Evolutionary conservation across 2,329 filamentous ascomycete genomes (phyloP), one percentile per base, ranked within the genome.

Genomic region (Ilyonectria sp.): DNA sequence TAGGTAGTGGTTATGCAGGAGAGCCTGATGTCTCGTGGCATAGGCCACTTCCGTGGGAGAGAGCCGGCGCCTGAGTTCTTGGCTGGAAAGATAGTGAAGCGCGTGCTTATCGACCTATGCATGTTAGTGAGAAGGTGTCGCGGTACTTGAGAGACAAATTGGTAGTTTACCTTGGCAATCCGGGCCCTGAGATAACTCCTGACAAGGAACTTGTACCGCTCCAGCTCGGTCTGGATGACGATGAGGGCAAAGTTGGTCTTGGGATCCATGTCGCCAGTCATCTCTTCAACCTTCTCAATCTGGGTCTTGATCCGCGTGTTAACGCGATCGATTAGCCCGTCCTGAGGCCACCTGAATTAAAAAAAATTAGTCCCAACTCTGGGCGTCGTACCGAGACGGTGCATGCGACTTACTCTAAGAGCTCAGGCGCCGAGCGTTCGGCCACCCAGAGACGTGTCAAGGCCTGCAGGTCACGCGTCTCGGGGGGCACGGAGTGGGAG

Each of bases 201-300:
- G 19, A 98, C 89, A 23, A 99, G 86, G 77, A 94, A 99, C 83
- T 97, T 97, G 82, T 93, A 97, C 52, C 96, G 88, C 80, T 98
- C 95, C 61, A 99, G 89, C 83, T 99, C 96, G 7, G 97, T 98
- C 84, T 99, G 96, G 61, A 98, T 91, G 69, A 99, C 92, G 55
- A 98, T 97, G 77, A 98, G 91, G 68, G 91, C 90, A 80, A 99
- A 97, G 79, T 97, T 98, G 71, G 93, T 92, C 80, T 93, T 94
- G 53, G 95, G 93, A 76, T 97, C 94, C 90, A 95, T 92, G 77
- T 93, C 91, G 69, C 92, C 93, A 13, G 93, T 95, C 86, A 95
- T 89, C 66, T 91, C 89, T 82, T 93, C 92, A 70, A 94, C 89
- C 73, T 86, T 87, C 80, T 91, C 88, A 76, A 93, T 93, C 84